Base-by-base conservation (phyloP, 78 protist species). In the Pelomyxa schiedti region DNA sequence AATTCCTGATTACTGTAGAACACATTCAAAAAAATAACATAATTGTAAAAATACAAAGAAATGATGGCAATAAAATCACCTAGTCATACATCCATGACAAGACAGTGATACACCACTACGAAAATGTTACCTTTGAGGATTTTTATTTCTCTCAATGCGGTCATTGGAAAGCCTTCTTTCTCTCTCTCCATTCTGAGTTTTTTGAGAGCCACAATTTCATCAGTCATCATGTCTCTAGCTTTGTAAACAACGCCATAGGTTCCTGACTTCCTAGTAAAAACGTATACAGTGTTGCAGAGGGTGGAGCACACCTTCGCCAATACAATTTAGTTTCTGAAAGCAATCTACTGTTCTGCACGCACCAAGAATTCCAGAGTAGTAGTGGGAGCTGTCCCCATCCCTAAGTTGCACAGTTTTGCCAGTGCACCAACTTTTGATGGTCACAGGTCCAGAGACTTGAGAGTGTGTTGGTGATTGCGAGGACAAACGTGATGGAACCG, bases 281-380 rank as follows among this genome's bases (percentile, higher is more conserved):
- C n/a, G n/a, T n/a, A n/a, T n/a, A n/a, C n/a, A n/a, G n/a, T n/a
- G n/a, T n/a, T n/a, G n/a, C n/a, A n/a, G 99, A 9, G 94, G 97
- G 39, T 99, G 99, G 73, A 91, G 96, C 8, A 99, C 89, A 35
- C 99, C 99, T 63, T 96, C 97, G 53, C 98, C 98, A 8, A 96
- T 77, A 66, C 94, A 95, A 26, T 90, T 90, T 39, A 93, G 36
- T 39, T 87, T 84, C 42, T 79, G 39, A 58, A 86, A 95, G 43
- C 79, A 70, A 35, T 88, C 94, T 66, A 83, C 88, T 29, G 74
- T 73, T 38, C 88, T 39, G 75, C 88, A 83, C 58, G 58, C 58
- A 16, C 58, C 32, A 16, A 24, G 32, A 16, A 47, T 47, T 16
- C 58, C 58, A 16, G 32, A 16, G 58, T 47, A 47, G 58, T 16